Evolutionary conservation across 305 asterid species (phyloP), one percentile per base, ranked within the genome.

Genomic region (Plantago lanceolata): DNA sequence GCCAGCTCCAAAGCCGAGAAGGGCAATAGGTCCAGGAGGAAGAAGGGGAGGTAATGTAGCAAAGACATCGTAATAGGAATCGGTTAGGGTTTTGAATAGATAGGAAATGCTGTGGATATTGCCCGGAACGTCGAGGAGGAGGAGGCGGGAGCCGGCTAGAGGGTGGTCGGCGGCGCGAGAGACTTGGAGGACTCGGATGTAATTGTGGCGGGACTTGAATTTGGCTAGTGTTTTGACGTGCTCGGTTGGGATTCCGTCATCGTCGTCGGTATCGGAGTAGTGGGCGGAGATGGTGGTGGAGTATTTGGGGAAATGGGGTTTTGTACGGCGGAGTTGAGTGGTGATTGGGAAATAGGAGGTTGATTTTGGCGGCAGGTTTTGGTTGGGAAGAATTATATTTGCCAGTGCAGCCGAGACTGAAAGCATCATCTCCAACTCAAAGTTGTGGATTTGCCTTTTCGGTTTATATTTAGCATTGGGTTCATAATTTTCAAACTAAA

Each of bases 1-100:
- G 0, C 98, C 98, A 49, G 95, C 96, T 49, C 95, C 98, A 75
- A 86, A 91, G 12, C 98, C 98, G 78, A 91, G 93, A 0, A 91
- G 74, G 3, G 81, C 94, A 35, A 91, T 2, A 13, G 98, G 96
- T 0, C 98, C 97, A 1, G 93, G 94, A 2, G 96, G 95, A 51
- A 89, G 68, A 15, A 91, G 61, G 0, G 95, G 95, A 7, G 96
- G 93, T 35, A 89, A 17, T 0, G 96, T 88, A 8, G 98, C 96
- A 75, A 91, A 82, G 15, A 86, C 94, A 65, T 91, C 96, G 83
- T 59, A 86, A 56, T 88, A 91, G 45, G 96, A 60, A 48, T 81
- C 60, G 65, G 98, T 91, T 24, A 89, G 72, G 8, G 95, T 54
- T 48, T 82, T 85, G 73, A 86, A 83, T 16, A 71, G 64, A 69